These are phyloP conservation scores for Skeletonema tropicum DNA, from an alignment of 108 stramenopile species.

Conservation along the genomic window DNA sequence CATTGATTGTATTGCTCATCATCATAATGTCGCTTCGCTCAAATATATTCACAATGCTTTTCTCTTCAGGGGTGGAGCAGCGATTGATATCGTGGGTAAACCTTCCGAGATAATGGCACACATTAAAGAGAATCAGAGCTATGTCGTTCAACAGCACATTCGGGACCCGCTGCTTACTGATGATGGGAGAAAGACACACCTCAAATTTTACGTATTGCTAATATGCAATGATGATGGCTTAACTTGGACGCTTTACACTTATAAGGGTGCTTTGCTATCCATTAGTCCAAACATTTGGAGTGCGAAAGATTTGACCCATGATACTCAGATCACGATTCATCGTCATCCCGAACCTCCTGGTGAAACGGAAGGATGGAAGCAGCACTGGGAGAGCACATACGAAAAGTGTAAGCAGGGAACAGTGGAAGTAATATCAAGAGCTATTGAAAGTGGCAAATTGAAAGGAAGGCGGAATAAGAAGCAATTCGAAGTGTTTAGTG, in stretches of 20 bases:
- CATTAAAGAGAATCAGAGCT: slow-evolving; percentile 23
- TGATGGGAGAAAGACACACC: slow-evolving; percentile 49
- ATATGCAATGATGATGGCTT: slow-evolving; percentile 17
- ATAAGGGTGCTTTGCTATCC: slow-evolving; percentile 35
- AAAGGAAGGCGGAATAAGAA: slow-evolving; percentile 15
- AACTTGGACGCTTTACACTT: slow-evolving; percentile 46
- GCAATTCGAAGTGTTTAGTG: slow-evolving; percentile 56
- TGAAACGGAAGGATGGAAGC: slow-evolving; percentile 17
- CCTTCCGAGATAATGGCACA: background rate
- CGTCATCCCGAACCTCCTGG: slow-evolving; percentile 32
- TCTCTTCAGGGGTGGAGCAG: background rate
- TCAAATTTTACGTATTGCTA: slow-evolving; percentile 48
- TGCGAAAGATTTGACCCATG: slow-evolving; percentile 31
- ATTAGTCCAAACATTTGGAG: slow-evolving; percentile 45
- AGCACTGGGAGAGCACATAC: slow-evolving; percentile 15
- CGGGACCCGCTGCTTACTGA: slow-evolving; percentile 36
- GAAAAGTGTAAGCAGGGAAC: slow-evolving; percentile 14
- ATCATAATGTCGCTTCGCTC: no score
- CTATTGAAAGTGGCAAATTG: slow-evolving; percentile 44
- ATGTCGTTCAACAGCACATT: slow-evolving; percentile 53
- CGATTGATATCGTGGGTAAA: background rate
- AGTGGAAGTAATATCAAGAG: slow-evolving; percentile 31
- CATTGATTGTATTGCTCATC: no score
- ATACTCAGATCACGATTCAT: slow-evolving; percentile 49
- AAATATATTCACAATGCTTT: no score